Evolutionary conservation across 2,329 filamentous ascomycete genomes (phyloP).

Genomic region (Pseudocercospora fijiensis): DNA sequence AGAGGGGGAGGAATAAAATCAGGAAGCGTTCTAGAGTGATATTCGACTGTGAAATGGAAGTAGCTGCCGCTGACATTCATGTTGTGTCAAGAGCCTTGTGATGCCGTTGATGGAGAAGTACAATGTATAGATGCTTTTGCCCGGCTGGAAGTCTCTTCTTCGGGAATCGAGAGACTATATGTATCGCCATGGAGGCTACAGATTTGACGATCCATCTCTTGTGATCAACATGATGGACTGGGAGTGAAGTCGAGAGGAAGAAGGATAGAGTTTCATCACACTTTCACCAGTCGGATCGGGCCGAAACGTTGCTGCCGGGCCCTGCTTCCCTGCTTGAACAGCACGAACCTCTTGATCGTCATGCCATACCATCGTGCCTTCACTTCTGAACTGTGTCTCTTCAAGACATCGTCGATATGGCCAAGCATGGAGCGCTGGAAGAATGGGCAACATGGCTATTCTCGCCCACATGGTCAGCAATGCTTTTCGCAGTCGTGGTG

Average conservation of each 20-base stretch:
- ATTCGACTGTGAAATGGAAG: neutral
- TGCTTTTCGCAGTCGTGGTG: conserved; percentile 69
- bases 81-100: conserved; percentile 1
- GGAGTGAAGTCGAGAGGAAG: conserved; percentile 1
- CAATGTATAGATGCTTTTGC: neutral
- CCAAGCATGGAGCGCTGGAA: conserved; percentile 10
- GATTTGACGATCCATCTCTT: too few species aligned
- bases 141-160: neutral
- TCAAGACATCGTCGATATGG: conserved; percentile 2
- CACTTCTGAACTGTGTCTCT: neutral
- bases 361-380: neutral
- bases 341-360: neutral
- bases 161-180: neutral
- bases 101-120: neutral
- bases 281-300: neutral
- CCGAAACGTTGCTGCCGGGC: neutral
- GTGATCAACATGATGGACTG: neutral
- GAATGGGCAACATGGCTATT: conserved; percentile 49
- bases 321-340: neutral
- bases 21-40: neutral
- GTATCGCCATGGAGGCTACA: too few species aligned
- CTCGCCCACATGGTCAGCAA: conserved; percentile 47
- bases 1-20: too few species aligned
- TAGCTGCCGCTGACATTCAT: neutral
- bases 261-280: neutral